Conservation (phyloP, 495 filamentous ascomycete species). For the Sphaerosporella brunnea region DNA sequence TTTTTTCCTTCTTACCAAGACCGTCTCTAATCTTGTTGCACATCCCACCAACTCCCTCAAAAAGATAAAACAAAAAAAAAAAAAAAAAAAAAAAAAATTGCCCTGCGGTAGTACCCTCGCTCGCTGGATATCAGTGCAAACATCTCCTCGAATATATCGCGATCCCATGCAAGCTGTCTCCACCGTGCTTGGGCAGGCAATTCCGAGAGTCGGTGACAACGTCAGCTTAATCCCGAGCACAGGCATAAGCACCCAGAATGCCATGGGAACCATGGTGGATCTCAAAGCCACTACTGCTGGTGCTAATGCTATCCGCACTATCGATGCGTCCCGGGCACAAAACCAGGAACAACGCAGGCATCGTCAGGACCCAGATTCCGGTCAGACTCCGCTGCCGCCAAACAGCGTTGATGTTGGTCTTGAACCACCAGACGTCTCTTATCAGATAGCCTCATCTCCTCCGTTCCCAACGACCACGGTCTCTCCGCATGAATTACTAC, state of each 20-base stretch:
- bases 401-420: not conserved
- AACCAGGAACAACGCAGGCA: slow-evolving; percentile 6
- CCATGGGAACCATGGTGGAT: not conserved
- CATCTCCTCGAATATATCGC: not conserved
- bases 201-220: not conserved
- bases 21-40: not conserved
- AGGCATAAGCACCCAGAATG: not conserved
- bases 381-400: not conserved
- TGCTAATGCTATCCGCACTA: not conserved
- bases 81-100: no score
- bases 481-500: slow-evolving; percentile 1
- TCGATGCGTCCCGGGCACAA: slow-evolving; percentile 1
- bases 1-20: not conserved
- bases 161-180: not conserved
- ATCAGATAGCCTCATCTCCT: slow-evolving; percentile 5
- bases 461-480: not conserved
- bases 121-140: not conserved
- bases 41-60: not conserved
- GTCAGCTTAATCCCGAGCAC: not conserved
- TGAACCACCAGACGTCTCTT: not conserved
- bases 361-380: not conserved
- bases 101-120: no score
- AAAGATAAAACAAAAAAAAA: no score
- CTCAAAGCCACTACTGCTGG: not conserved
- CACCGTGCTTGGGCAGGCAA: slow-evolving; percentile 1